Conservation (phyloP, 2,329 filamentous ascomycete species). For the Cadophora sp. region DNA sequence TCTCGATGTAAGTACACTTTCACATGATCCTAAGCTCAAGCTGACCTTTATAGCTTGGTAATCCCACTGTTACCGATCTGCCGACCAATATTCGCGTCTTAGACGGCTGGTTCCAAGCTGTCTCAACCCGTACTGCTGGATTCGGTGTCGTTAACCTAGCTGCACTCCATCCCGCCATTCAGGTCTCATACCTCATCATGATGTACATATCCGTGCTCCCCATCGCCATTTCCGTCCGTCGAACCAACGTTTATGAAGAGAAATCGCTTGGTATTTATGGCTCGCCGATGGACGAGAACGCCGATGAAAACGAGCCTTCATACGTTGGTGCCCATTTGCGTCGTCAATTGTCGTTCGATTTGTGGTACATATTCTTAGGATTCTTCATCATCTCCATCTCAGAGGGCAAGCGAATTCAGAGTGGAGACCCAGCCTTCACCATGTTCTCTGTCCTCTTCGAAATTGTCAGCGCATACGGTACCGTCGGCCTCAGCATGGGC, state of each 20-base stretch:
- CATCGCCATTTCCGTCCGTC: constrained; percentile 91
- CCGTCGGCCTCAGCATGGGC: constrained; percentile 88
- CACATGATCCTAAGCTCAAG: constrained; percentile 1
- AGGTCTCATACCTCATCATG: constrained; percentile 96
- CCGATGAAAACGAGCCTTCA: constrained; percentile 66
- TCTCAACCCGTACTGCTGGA: constrained; percentile 87
- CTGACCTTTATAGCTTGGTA: constrained; percentile 65
- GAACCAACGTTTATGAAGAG: constrained; percentile 97
- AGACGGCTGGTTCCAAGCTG: constrained; percentile 89
- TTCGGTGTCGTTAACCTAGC: constrained; percentile 83
- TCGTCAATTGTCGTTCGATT: constrained; percentile 91
- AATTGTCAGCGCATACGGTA: constrained; percentile 90
- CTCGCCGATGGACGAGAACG: constrained; percentile 53
- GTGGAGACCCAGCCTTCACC: constrained; percentile 62
- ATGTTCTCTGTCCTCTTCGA: constrained; percentile 81
- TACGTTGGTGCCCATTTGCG: constrained; percentile 93
- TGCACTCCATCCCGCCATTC: constrained; percentile 84
- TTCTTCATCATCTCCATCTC: constrained; percentile 92
- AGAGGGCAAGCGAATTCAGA: constrained; percentile 76
- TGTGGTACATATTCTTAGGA: constrained; percentile 96
- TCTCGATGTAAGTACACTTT: constrained; percentile 71
- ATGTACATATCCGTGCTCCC: constrained; percentile 99
- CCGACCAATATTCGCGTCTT: constrained; percentile 79
- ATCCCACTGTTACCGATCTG: constrained; percentile 69
- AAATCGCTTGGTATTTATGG: constrained; percentile 79